Evolutionary conservation across 441 rosid species (phyloP).

Genomic region (Hypseocharis bilobata): DNA sequence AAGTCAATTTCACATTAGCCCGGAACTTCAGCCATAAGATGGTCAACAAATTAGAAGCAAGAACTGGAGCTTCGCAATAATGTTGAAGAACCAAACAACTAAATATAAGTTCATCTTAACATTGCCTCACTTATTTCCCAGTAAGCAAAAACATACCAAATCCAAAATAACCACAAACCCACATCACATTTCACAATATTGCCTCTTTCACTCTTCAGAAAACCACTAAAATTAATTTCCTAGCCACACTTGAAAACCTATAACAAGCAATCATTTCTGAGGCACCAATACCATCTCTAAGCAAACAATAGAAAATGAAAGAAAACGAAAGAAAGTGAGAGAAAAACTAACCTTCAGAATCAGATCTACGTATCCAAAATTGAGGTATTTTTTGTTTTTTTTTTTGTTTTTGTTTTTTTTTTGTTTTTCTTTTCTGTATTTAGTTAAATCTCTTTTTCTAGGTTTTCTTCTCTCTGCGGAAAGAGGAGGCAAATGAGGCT

Average conservation of each 20-base stretch:
- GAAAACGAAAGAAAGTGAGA: background rate
- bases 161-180: background rate
- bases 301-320: background rate
- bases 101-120: background rate
- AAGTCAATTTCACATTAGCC: background rate
- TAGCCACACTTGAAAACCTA: too few species aligned
- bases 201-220: too few species aligned
- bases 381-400: background rate
- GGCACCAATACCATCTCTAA: background rate
- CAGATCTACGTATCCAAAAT: slow-evolving; percentile 8
- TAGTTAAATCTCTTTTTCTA: too few species aligned
- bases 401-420: background rate
- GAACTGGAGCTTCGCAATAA: background rate
- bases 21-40: background rate
- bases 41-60: background rate
- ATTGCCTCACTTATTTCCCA: background rate
- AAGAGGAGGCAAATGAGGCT: background rate
- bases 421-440: background rate
- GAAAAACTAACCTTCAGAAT: background rate
- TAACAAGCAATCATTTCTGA: background rate
- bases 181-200: background rate
- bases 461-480: too few species aligned
- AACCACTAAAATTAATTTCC: background rate
- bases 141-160: background rate
- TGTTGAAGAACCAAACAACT: background rate